Evolutionary conservation across 148 eudicot genomes (phyloP).

Genomic region (Cornus kousa): DNA sequence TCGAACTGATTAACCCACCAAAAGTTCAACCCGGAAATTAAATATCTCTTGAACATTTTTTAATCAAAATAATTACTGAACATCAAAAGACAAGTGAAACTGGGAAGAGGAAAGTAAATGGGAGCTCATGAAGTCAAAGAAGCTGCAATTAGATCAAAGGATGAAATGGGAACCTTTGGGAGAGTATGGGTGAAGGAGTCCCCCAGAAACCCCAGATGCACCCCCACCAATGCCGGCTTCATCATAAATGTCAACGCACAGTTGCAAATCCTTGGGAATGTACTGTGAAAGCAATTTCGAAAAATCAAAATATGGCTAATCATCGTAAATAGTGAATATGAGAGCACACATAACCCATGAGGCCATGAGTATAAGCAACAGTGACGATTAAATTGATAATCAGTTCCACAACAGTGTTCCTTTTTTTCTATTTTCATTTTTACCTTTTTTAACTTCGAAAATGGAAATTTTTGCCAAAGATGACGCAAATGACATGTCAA

Average conservation of each 20-base stretch:
- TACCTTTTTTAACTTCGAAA: neutral
- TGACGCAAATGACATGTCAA: neutral
- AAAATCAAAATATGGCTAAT: neutral
- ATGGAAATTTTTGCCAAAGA: neutral
- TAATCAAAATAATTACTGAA: neutral
- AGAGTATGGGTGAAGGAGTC: slow-evolving; percentile 94
- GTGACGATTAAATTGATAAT: neutral
- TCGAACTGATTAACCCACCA: slow-evolving; percentile 13
- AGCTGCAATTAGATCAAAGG: neutral
- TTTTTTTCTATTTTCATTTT: no score
- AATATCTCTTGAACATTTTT: neutral
- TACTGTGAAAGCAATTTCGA: slow-evolving; percentile 45
- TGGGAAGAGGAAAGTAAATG: neutral
- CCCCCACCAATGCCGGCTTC: slow-evolving; percentile 94
- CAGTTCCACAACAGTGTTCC: no score
- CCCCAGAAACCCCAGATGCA: slow-evolving; percentile 97
- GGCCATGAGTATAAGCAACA: neutral
- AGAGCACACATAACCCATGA: neutral
- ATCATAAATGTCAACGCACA: slow-evolving; percentile 75
- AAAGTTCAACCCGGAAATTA: neutral
- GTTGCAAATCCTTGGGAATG: slow-evolving; percentile 50
- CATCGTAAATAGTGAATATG: neutral
- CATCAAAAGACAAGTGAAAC: neutral
- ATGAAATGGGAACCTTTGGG: slow-evolving; percentile 64
- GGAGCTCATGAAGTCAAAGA: neutral